A percentile compares a stretch with the other conserved stretches of the same genome.
These are phyloP conservation scores for Marchantia paleacea DNA, from an alignment of 225 moss, liverwort and hornwort genomes.

Conservation along the genomic window DNA sequence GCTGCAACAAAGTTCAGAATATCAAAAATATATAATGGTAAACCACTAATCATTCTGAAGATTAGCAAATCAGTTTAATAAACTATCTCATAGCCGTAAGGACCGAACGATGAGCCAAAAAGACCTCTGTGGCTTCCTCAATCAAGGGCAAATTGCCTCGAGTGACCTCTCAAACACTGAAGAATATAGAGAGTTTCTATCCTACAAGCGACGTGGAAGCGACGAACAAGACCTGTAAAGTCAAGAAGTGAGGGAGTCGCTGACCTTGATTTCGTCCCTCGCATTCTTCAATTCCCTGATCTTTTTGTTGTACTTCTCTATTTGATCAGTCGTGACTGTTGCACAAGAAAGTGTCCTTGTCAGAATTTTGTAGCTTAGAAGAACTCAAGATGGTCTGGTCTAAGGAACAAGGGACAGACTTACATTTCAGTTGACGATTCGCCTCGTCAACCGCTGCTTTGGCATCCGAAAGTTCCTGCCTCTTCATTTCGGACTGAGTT, in stretches of 20 bases:
- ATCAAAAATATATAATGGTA: too few relatives aligned
- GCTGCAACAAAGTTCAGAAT: too few relatives aligned
- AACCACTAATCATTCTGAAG: too few relatives aligned
- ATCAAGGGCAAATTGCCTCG: too few relatives aligned
- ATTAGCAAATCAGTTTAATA: too few relatives aligned
- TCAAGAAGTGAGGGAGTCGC: not conserved
- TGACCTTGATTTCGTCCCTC: conserved; percentile 74
- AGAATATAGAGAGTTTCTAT: too few relatives aligned
- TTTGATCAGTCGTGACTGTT: conserved; percentile 65
- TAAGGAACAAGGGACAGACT: conserved; percentile 11
- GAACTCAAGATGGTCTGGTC: not conserved
- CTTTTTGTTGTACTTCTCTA: conserved; percentile 66
- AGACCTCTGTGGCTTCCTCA: too few relatives aligned
- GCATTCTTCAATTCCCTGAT: conserved; percentile 70
- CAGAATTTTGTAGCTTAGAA: not conserved
- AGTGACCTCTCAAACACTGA: too few relatives aligned
- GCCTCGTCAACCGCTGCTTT: conserved; percentile 75
- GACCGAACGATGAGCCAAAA: too few relatives aligned
- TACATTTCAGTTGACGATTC: conserved; percentile 65
- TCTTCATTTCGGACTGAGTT: conserved; percentile 65
- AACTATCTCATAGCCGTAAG: too few relatives aligned
- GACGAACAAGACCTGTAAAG: too few relatives aligned
- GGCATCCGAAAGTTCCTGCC: conserved; percentile 59
- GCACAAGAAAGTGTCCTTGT: not conserved
- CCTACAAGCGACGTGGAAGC: not conserved